A percentile compares a stretch with the other conserved stretches of the same genome.
phyloP scores from a whole-genome alignment of 2,329 filamentous ascomycete genomes.

The Tolypocladium guangdongense region DNA sequence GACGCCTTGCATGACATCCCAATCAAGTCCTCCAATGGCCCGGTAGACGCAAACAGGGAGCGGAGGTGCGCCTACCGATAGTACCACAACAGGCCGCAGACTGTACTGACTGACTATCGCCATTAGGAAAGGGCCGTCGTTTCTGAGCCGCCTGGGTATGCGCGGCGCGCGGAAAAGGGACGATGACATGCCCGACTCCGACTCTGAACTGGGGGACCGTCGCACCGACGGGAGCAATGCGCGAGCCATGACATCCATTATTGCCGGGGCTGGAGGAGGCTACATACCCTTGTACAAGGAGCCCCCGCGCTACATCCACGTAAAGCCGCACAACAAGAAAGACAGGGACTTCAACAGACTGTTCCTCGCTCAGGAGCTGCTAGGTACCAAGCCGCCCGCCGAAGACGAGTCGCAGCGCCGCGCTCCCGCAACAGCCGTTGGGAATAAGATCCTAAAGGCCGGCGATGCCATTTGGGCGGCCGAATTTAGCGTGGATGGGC shows the following conservation, averaged over 20 bases:
- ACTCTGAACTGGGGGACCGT: conserved; percentile 56
- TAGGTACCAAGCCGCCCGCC: conserved; percentile 37
- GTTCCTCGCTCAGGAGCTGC: conserved; percentile 87
- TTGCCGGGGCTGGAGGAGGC: conserved; percentile 54
- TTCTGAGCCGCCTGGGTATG: conserved; percentile 72
- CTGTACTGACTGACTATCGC: conserved; percentile 4
- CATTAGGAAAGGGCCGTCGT: conserved; percentile 72
- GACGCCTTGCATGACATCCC: conserved; percentile 31
- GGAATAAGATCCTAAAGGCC: conserved; percentile 29
- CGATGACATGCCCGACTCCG: conserved; percentile 46
- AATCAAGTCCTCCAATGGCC: conserved; percentile 22
- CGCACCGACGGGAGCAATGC: conserved; percentile 75
- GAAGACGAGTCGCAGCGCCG: conserved; percentile 17
- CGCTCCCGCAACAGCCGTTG: conserved; percentile 24
- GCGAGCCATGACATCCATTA: conserved; percentile 67
- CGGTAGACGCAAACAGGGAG: conserved; percentile 42
- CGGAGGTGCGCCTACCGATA: conserved; percentile 43
- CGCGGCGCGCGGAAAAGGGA: conserved; percentile 65
- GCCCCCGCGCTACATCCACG: conserved; percentile 82
- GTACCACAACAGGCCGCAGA: background rate
- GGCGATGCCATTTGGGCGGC: conserved; percentile 78
- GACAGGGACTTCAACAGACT: conserved; percentile 71
- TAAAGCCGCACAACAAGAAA: conserved; percentile 72
- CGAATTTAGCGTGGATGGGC: conserved; percentile 87
- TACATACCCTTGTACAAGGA: conserved; percentile 83